A percentile compares a stretch with the other conserved stretches of the same genome.
Evolutionary conservation across 2,329 filamentous ascomycete species (phyloP).

Genomic region (Thielaviopsis musarum): DNA sequence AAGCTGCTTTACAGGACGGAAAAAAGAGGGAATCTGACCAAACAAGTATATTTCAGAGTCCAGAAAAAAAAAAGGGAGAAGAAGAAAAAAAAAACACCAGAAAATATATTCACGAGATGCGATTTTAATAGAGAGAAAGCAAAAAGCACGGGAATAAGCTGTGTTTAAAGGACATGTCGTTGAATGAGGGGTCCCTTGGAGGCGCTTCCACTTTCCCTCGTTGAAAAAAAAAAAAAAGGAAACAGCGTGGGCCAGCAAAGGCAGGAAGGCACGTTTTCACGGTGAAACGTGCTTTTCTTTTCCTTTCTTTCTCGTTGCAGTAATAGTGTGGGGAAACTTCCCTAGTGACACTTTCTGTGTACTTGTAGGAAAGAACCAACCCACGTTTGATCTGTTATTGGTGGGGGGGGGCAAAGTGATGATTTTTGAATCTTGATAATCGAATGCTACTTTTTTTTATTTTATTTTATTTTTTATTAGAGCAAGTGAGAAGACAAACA

Average conservation of each 20-base stretch:
- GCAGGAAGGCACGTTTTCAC: neutral
- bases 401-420: too few relatives aligned
- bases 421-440: too few relatives aligned
- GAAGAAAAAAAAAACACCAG: neutral
- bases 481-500: too few relatives aligned
- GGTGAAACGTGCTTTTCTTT: neutral
- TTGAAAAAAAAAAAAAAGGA: too few relatives aligned
- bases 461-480: too few relatives aligned
- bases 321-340: too few relatives aligned
- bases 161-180: neutral
- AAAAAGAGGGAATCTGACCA: neutral
- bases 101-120: neutral
- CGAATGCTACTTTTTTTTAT: too few relatives aligned
- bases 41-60: neutral
- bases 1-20: neutral
- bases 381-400: too few relatives aligned
- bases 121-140: neutral
- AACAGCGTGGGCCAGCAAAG: neutral
- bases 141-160: neutral
- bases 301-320: too few relatives aligned
- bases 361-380: too few relatives aligned
- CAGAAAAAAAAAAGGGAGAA: neutral
- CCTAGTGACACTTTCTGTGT: too few relatives aligned
- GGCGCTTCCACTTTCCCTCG: neutral
- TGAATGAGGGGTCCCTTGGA: neutral